Base-by-base conservation (phyloP, 2,329 filamentous ascomycete genomes). In the Venturiaceae sp. region DNA sequence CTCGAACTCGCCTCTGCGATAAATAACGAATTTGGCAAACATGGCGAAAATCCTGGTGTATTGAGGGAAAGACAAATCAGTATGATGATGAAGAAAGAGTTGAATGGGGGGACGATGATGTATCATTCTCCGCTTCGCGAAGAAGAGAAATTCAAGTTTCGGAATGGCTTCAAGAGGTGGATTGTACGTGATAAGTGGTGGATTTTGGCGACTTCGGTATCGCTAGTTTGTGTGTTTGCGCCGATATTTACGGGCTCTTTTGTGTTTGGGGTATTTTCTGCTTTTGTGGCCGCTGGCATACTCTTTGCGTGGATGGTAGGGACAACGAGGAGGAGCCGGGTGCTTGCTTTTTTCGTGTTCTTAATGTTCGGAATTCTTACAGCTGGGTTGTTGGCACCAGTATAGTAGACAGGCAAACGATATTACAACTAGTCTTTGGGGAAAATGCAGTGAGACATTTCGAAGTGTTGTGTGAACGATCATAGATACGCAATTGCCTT, bases 1-100 rank as follows among this genome's bases (percentile, higher is more conserved):
- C 32, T 68, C 3, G 60, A 67, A n/a, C 63, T 68, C 9, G 62
- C 65, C 3, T 47, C 58, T 1, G 62, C 64, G 1, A 67, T 67
- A 59, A 53, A 39, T 14, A 34, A 26, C 16, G 57, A 62, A 11
- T 36, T 64, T 8, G 34, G 50, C 34, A 50, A 32, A 8, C 23
- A 55, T 30, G 32, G 36, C 13, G 23, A 39, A 26, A 55, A 13
- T 36, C 53, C 32, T 5, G 19, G 33, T 16, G 21, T 30, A 30
- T 19, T 55, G 13, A 30, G 32, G 5, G 47, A 53, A 33, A 33
- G 32, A 33, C 47, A 53, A 6, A 53, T 33, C 19, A 53, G 28
- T 9, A 26, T 8, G 3, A n/a, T 53, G 16, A 33, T 53, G 19
- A 32, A 34, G 26, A 53, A 53, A 28, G 47, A 53, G 11, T 11